A percentile compares a stretch with the other conserved stretches of the same genome.
These are phyloP conservation scores for Leptographium radiaticola DNA, from an alignment of 2,329 filamentous ascomycete genomes.

Conservation along the genomic window DNA sequence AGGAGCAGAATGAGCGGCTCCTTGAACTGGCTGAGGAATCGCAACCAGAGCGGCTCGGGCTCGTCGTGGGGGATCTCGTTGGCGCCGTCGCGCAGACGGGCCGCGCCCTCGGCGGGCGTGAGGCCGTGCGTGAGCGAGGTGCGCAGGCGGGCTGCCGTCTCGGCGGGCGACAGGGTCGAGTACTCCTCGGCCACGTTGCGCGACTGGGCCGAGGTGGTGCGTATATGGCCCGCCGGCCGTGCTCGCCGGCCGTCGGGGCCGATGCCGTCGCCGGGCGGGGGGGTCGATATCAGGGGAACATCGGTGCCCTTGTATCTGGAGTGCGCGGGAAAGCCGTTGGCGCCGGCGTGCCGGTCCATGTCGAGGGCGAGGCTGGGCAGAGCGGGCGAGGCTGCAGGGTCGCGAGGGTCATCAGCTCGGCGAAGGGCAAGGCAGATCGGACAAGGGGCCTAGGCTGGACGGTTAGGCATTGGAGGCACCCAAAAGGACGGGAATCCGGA, in stretches of 20 bases:
- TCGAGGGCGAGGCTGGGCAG: background rate
- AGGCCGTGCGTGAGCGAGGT: slow-evolving; percentile 79
- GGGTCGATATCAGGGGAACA: slow-evolving; percentile 6
- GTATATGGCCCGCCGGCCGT: slow-evolving; percentile 9
- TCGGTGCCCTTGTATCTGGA: slow-evolving; percentile 11
- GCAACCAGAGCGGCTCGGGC: slow-evolving; percentile 86
- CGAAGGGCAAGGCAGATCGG: background rate
- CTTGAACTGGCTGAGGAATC: slow-evolving; percentile 93
- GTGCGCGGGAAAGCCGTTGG: slow-evolving; percentile 7
- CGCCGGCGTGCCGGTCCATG: slow-evolving; percentile 11
- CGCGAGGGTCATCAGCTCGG: background rate
- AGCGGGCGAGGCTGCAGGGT: background rate
- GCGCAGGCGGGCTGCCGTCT: slow-evolving; percentile 63
- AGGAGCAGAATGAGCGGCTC: slow-evolving; percentile 91
- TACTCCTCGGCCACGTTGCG: slow-evolving; percentile 44
- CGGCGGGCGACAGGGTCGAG: slow-evolving; percentile 57
- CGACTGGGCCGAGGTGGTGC: slow-evolving; percentile 18
- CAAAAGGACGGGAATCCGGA: no score
- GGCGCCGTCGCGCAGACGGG: slow-evolving; percentile 66
- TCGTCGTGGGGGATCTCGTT: slow-evolving; percentile 94
- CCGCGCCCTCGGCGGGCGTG: slow-evolving; percentile 65
- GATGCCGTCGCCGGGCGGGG: background rate
- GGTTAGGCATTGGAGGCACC: background rate
- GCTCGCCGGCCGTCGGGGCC: slow-evolving; percentile 10
- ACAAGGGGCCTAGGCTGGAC: background rate